Conservation (phyloP, 257 asterid genomes). For the Verbascum thapsus region DNA sequence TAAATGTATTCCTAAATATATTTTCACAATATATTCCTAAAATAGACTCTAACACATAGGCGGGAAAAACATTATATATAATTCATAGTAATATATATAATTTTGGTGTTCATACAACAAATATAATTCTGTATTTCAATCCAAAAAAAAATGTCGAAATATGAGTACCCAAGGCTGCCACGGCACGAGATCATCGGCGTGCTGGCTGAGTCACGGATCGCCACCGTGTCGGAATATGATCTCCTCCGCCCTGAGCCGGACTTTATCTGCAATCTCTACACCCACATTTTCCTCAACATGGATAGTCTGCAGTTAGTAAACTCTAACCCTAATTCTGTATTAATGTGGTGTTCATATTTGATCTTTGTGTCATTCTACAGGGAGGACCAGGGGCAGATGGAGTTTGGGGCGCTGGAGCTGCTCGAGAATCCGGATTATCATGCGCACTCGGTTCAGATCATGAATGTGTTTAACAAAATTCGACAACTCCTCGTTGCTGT, state of each 20-base stretch:
- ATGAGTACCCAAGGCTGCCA: slow-evolving; percentile 59
- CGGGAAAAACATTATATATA: no score
- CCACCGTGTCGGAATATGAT: slow-evolving; percentile 60
- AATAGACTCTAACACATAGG: no score
- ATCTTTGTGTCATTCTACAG: slow-evolving; percentile 36
- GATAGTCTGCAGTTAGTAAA: slow-evolving; percentile 50
- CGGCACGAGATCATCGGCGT: slow-evolving; percentile 54
- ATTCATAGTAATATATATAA: no score
- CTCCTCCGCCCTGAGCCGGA: slow-evolving; percentile 63
- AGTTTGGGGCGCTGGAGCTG: slow-evolving; percentile 75
- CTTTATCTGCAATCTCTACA: slow-evolving; percentile 63
- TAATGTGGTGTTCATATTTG: background rate
- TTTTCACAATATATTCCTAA: no score
- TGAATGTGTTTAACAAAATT: slow-evolving; percentile 56
- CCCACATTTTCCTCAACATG: slow-evolving; percentile 51
- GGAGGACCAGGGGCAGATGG: slow-evolving; percentile 76
- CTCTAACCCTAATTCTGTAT: slow-evolving; percentile 26
- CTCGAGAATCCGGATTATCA: slow-evolving; percentile 86
- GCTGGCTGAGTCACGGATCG: slow-evolving; percentile 54
- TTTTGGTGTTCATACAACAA: no score
- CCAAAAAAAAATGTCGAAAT: slow-evolving; percentile 55
- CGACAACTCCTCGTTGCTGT: slow-evolving; percentile 49
- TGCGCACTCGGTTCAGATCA: slow-evolving; percentile 49
- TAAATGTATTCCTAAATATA: no score
- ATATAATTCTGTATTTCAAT: no score